Evolutionary conservation across 2,329 filamentous ascomycete species (phyloP), one percentile per base, ranked within the genome.

Genomic region (Colletotrichum endophyticum): DNA sequence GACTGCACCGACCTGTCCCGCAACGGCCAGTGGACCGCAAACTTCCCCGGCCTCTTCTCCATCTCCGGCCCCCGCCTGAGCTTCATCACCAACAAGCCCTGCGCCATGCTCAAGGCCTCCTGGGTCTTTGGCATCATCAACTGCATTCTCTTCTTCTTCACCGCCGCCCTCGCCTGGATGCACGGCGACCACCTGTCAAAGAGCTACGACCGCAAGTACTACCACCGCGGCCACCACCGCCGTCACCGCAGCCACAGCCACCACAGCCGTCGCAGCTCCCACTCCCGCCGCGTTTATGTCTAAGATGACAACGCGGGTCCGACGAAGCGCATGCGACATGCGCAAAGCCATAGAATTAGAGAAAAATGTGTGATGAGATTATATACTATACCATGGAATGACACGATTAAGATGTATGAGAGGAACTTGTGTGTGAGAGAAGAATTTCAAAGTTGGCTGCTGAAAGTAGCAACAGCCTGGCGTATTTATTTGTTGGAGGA

Each of bases 61-160:
- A 91, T 91, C 59, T 87, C 85, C 34, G 84, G 90, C 44, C 88
- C 88, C 64, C 86, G 85, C 68, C 89, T 92, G 75, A 84, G 89
- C 57, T 82, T 93, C 56, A 84, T 89, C 70, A 84, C 93, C 49
- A 89, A 95, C 85, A 96, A 96, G 89, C 92, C 92, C 7, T 99
- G 96, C 86, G 91, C 94, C 66, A 97, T 98, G 95, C 91, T 98
- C 82, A 99, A 98, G 91, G 94, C 96, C 1, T 91, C 89, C 79
- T 99, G 95, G 86, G 96, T 95, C 4, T 93, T 98, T 80, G 95
- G 92, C 66, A 98, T 99, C 84, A 98, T 98, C 90, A 95, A 97
- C 84, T 88, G 89, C 79, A 87, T 97, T 78, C 93, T 96, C 83
- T 98, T 98, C 86, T 93, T 94, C 84, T 88, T 94, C 82, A 97